phyloP scores from a whole-genome alignment of 257 asterid species.

The Buddleja alternifolia region DNA sequence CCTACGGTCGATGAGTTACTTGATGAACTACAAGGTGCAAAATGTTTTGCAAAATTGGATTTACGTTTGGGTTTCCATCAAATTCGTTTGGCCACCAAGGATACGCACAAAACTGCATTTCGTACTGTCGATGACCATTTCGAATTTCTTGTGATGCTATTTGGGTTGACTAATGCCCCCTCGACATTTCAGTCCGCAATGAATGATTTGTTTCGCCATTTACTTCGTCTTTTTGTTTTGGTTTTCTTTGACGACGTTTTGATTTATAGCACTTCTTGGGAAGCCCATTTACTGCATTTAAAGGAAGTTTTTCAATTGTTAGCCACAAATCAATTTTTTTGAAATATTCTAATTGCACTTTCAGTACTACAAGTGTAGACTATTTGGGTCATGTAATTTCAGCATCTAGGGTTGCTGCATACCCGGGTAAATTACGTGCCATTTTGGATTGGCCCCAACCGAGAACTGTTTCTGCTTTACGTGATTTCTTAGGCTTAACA shows the following conservation, averaged over 20 bases:
- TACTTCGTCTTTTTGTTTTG: background rate
- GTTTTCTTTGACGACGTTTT: slow-evolving; percentile 18
- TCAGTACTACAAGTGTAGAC: background rate
- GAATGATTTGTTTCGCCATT: background rate
- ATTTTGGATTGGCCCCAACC: background rate
- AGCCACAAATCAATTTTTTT: background rate
- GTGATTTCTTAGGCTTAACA: background rate
- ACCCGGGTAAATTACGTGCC: no score
- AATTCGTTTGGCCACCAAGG: background rate
- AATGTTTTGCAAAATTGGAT: background rate
- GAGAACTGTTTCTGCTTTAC: background rate
- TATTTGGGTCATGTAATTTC: slow-evolving; percentile 4
- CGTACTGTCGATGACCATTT: slow-evolving; percentile 6
- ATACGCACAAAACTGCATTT: background rate
- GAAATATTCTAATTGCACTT: slow-evolving; percentile 3
- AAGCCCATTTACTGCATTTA: background rate
- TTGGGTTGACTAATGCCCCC: background rate
- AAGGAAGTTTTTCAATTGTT: background rate
- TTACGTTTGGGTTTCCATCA: background rate
- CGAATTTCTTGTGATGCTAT: slow-evolving; percentile 12
- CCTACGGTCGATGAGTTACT: background rate
- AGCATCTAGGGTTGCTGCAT: background rate
- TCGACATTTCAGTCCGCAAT: slow-evolving; percentile 22
- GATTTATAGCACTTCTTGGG: background rate
- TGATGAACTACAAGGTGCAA: background rate